Percentiles rank a stretch among this genome's conserved stretches.
These are phyloP conservation scores for Cucumis variabilis DNA, from an alignment of 331 rosid genomes.

Conservation along the genomic window DNA sequence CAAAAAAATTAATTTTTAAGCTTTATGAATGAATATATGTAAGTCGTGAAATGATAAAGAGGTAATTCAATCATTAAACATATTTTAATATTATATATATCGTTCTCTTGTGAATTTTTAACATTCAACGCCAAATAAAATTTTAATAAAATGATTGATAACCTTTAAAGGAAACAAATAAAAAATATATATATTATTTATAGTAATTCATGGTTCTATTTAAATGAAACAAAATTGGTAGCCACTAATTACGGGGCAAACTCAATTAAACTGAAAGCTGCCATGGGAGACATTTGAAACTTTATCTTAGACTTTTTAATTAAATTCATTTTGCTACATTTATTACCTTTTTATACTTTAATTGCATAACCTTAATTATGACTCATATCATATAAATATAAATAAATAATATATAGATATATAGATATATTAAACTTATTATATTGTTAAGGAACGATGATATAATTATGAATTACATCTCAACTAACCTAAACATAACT, in stretches of 20 bases:
- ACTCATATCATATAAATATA: too few relatives aligned
- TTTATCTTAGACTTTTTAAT: neutral
- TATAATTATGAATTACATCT: neutral
- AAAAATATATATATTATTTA: too few relatives aligned
- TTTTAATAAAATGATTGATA: too few relatives aligned
- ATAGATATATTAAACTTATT: too few relatives aligned
- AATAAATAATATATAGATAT: too few relatives aligned
- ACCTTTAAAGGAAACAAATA: too few relatives aligned
- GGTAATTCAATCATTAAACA: neutral
- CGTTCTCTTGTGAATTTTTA: neutral
- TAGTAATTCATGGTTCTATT: too few relatives aligned
- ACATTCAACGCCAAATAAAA: neutral
- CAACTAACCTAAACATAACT: neutral
- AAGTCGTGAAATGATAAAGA: neutral
- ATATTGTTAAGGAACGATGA: too few relatives aligned
- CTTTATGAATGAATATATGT: too few relatives aligned
- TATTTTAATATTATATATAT: neutral
- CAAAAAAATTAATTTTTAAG: too few relatives aligned
- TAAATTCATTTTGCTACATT: neutral
- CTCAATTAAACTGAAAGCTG: neutral
- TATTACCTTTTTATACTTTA: neutral
- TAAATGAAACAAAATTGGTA: neutral
- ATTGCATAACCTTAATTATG: neutral
- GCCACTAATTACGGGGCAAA: neutral
- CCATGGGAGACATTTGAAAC: conserved; percentile 2